A percentile compares a stretch with the other conserved stretches of the same genome.
These are phyloP conservation scores for Thielaviopsis musarum DNA, from an alignment of 2,329 filamentous ascomycete species.

Conservation along the genomic window DNA sequence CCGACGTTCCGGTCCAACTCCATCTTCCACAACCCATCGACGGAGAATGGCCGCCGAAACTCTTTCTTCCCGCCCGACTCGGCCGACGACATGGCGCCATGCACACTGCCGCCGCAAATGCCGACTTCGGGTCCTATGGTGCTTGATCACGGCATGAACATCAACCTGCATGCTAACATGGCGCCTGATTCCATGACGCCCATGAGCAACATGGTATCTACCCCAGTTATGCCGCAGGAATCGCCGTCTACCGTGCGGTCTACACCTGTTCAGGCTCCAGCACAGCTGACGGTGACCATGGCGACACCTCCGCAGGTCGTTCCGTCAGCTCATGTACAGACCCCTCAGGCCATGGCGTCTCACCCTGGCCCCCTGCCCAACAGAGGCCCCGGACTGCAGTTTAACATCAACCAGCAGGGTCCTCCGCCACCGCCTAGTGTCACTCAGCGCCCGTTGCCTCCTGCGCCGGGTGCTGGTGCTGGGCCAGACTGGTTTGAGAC, in stretches of 20 bases:
- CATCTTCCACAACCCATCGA: conserved; percentile 44
- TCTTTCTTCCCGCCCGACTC: conserved; percentile 48
- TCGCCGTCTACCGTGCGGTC: conserved; percentile 2
- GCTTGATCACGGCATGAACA: conserved; percentile 9
- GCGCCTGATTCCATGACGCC: not conserved
- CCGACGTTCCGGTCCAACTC: conserved; percentile 49
- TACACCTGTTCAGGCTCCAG: conserved; percentile 7
- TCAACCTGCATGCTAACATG: not conserved
- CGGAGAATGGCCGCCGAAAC: conserved; percentile 40
- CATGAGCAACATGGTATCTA: conserved; percentile 3
- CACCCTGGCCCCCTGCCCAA: conserved; percentile 1
- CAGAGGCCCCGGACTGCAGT: conserved; percentile 1
- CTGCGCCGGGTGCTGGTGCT: conserved; percentile 3
- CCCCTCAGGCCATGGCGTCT: conserved; percentile 6
- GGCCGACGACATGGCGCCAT: conserved; percentile 11
- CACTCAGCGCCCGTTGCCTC: conserved; percentile 19
- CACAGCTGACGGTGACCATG: conserved; percentile 18
- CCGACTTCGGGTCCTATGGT: conserved; percentile 10
- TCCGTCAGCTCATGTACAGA: conserved; percentile 4
- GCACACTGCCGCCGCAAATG: conserved; percentile 6
- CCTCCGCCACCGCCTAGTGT: conserved; percentile 18
- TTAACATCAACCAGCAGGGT: not conserved
- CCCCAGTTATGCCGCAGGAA: conserved; percentile 4
- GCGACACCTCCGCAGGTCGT: conserved; percentile 5
- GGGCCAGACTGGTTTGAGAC: conserved; percentile 7